Conservation (phyloP, 1,284 basidiomycete species). For the Phylloboletellus chloephorus region DNA sequence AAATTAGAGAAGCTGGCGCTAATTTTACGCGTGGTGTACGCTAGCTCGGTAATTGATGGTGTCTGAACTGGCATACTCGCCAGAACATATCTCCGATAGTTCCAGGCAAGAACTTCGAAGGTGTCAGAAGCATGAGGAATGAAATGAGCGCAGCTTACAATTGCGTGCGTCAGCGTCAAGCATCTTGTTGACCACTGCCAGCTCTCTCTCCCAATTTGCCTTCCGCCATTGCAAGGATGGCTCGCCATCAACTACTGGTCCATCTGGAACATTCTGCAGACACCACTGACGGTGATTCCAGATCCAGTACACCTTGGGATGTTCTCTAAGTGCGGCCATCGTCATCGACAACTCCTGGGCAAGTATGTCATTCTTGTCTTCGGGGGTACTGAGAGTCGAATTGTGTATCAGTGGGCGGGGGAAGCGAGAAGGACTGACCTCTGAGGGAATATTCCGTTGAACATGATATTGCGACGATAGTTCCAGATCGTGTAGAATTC, state of each 20-base stretch:
- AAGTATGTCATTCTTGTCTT: slow-evolving; percentile 61
- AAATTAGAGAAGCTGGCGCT: slow-evolving; percentile 96
- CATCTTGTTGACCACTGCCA: slow-evolving; percentile 85
- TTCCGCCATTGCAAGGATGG: slow-evolving; percentile 61
- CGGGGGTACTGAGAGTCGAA: slow-evolving; percentile 44
- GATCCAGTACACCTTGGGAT: slow-evolving; percentile 95
- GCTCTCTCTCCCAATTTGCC: slow-evolving; percentile 75
- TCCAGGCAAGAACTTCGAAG: slow-evolving; percentile 81
- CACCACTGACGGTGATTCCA: slow-evolving; percentile 97
- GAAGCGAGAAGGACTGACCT: slow-evolving; percentile 39
- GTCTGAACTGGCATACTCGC: slow-evolving; percentile 57
- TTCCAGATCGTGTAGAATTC: slow-evolving; percentile 96
- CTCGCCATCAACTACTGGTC: slow-evolving; percentile 46
- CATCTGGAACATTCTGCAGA: slow-evolving; percentile 74
- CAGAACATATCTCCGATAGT: slow-evolving; percentile 83
- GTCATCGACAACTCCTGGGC: slow-evolving; percentile 77
- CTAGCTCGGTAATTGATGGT: slow-evolving; percentile 58
- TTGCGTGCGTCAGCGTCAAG: slow-evolving; percentile 85
- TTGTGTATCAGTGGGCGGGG: slow-evolving; percentile 5
- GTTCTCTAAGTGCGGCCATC: slow-evolving; percentile 68
- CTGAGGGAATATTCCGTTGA: slow-evolving; percentile 64
- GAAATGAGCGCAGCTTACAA: slow-evolving; percentile 51
- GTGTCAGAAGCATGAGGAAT: slow-evolving; percentile 6
- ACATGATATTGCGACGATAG: slow-evolving; percentile 75
- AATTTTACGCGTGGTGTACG: slow-evolving; percentile 87